Conservation (phyloP, 352 stramenopile species). For the Achlya hypogyna region DNA sequence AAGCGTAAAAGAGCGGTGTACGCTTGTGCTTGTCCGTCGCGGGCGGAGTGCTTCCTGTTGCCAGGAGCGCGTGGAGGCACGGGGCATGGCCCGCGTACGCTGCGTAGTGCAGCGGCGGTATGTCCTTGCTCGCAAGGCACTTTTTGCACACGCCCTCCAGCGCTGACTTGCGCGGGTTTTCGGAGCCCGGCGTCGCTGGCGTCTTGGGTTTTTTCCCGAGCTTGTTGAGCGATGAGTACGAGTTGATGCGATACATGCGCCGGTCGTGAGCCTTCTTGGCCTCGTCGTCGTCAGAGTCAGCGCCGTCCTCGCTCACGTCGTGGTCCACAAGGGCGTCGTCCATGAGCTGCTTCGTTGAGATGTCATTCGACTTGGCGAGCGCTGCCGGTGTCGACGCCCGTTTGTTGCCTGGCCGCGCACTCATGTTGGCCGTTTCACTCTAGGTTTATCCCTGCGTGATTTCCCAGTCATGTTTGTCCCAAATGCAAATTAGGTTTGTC, state of each 20-base stretch:
- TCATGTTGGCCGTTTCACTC: neutral
- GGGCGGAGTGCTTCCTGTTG: constrained; percentile 1
- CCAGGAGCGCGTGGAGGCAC: constrained; percentile 32
- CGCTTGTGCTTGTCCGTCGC: constrained; percentile 50
- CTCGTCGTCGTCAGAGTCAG: constrained; percentile 25
- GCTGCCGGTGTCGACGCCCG: neutral
- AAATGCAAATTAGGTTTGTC: too few species aligned
- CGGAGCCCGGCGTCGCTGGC: neutral
- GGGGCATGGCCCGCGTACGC: constrained; percentile 40
- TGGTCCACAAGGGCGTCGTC: constrained; percentile 49
- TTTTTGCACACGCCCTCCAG: constrained; percentile 23
- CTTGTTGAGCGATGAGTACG: constrained; percentile 48
- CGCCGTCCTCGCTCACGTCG: constrained; percentile 39
- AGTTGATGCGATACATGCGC: constrained; percentile 52
- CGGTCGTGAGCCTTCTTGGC: neutral
- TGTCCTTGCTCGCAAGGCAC: constrained; percentile 39
- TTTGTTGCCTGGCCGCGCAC: neutral
- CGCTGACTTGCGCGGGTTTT: neutral
- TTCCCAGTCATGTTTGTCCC: too few species aligned
- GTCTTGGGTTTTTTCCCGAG: constrained; percentile 35
- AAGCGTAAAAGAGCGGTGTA: constrained; percentile 59
- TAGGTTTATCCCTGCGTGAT: too few species aligned
- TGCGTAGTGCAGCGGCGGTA: constrained; percentile 43
- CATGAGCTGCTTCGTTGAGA: constrained; percentile 60
- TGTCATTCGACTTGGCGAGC: constrained; percentile 37